Base-by-base conservation (phyloP, 768 basidiomycete genomes). In the Pisolithus orientalis region DNA sequence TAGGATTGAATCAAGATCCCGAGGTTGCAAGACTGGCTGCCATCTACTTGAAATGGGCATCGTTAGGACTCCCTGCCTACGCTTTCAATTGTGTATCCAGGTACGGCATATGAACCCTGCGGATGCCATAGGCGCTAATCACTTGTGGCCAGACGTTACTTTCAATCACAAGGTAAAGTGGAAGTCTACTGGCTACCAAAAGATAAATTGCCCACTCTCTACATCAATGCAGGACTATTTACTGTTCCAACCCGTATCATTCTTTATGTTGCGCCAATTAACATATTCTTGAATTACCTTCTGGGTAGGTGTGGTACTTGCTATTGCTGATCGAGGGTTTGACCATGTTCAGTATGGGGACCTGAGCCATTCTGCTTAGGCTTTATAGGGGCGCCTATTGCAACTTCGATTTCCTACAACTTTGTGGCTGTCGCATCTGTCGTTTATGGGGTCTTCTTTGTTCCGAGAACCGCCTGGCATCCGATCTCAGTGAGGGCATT, bases 351-450 rank as follows among this genome's bases (percentile, higher is more conserved):
- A 77, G 90, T 94, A 0, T 93, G 90, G 91, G 92, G 92, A 1
- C 92, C 92, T 0, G 72, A 77, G 17, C 70, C 80, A 1, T 69
- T 95, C 47, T 75, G 87, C 11, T 73, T 97, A 5, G 95, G 95
- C 1, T 98, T 90, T 67, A 82, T 90, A 50, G 95, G 95, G 14
- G 94, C 94, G 3, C 94, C 95, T 0, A 76, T 97, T 39, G 88
- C 94, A 0, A 90, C 91, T 0, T 86, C 88, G 0, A 76, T 94
- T 49, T 88, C 88, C 14, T 91, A 94, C 70, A 95, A 93, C 66
- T 72, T 95, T 24, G 84, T 92, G 47, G 72, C 82, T 0, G 39
- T 85, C 31, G 63, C 77, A 45, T 87, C 82, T 1, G 65, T 88
- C 45, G 50, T 74, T 17, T 90, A 88, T 57, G 87, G 82, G 4